These are phyloP conservation scores for Aspergillus bombycis DNA, from an alignment of 2,329 filamentous ascomycete genomes.

Conservation along the genomic window DNA sequence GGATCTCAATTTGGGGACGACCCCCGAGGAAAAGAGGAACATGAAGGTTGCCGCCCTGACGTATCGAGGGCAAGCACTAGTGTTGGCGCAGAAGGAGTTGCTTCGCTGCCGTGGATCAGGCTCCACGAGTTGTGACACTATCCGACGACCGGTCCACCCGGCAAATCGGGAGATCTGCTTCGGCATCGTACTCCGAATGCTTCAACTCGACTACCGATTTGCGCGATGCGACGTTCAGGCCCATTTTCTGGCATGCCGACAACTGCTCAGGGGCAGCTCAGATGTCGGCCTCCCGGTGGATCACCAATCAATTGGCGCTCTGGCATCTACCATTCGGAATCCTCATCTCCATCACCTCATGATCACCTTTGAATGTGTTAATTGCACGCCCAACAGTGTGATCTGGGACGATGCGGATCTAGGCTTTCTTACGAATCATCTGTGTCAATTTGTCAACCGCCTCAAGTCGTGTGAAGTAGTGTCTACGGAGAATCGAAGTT, in stretches of 20 bases:
- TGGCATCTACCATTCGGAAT: constrained; percentile 1
- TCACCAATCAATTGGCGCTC: neutral
- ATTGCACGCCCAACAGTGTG: neutral
- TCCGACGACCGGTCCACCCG: neutral
- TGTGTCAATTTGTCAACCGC: neutral
- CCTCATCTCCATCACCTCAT: constrained; percentile 7
- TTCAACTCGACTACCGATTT: constrained; percentile 8
- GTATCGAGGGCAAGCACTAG: constrained; percentile 4
- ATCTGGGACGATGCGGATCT: constrained; percentile 4
- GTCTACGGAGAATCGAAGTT: neutral
- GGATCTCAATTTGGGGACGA: neutral
- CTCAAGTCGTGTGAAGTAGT: neutral
- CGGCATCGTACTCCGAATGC: constrained; percentile 3
- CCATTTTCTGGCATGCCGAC: constrained; percentile 3
- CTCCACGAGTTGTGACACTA: too few species aligned
- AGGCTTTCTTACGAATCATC: neutral
- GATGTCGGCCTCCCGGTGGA: too few species aligned
- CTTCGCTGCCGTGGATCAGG: neutral
- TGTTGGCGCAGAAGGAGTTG: neutral
- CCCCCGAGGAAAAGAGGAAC: neutral
- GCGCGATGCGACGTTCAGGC: neutral
- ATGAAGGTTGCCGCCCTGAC: neutral
- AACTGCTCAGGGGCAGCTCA: neutral
- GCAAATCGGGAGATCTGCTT: neutral
- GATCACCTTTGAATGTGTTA: constrained; percentile 2